phyloP scores from a whole-genome alignment of 1,139 yeast species.

The Geotrichum bryndzae region DNA sequence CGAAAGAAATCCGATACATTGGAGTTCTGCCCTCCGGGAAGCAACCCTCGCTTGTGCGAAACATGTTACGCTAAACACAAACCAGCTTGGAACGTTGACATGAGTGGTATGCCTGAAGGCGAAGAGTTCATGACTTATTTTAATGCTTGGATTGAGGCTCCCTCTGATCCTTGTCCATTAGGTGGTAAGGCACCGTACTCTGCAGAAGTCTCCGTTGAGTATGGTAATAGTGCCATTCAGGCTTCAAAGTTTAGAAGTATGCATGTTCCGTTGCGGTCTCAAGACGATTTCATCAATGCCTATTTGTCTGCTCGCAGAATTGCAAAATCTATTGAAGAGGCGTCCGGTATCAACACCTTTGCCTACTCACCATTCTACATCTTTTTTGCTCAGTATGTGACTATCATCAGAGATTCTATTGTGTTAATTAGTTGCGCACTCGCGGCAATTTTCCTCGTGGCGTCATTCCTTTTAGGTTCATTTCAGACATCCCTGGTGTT shows the following conservation, averaged over 20 bases:
- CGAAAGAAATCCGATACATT: constrained; percentile 34
- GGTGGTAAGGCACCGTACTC: constrained; percentile 95
- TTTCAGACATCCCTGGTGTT: constrained; percentile 52
- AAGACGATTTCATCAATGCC: constrained; percentile 75
- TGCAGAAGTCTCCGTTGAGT: constrained; percentile 46
- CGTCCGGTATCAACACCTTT: constrained; percentile 54
- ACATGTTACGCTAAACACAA: constrained; percentile 57
- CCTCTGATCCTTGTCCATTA: constrained; percentile 87
- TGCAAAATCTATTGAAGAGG: constrained; percentile 48
- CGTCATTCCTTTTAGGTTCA: constrained; percentile 63
- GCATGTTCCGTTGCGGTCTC: constrained; percentile 78
- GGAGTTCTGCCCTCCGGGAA: constrained; percentile 56
- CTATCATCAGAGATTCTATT: constrained; percentile 55
- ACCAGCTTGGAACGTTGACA: constrained; percentile 60
- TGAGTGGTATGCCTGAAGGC: constrained; percentile 82
- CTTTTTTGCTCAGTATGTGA: constrained; percentile 79
- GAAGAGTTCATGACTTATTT: constrained; percentile 67
- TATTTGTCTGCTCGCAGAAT: constrained; percentile 70
- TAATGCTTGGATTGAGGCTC: constrained; percentile 73
- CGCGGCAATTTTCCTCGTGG: constrained; percentile 47
- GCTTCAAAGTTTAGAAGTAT: constrained; percentile 72
- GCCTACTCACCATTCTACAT: constrained; percentile 92
- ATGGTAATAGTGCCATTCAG: constrained; percentile 38
- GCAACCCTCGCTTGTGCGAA: constrained; percentile 68
- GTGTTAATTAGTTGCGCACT: constrained; percentile 53